Evolutionary conservation across 2,329 filamentous ascomycete genomes (phyloP).

Genomic region (Ophiostoma sp.): DNA sequence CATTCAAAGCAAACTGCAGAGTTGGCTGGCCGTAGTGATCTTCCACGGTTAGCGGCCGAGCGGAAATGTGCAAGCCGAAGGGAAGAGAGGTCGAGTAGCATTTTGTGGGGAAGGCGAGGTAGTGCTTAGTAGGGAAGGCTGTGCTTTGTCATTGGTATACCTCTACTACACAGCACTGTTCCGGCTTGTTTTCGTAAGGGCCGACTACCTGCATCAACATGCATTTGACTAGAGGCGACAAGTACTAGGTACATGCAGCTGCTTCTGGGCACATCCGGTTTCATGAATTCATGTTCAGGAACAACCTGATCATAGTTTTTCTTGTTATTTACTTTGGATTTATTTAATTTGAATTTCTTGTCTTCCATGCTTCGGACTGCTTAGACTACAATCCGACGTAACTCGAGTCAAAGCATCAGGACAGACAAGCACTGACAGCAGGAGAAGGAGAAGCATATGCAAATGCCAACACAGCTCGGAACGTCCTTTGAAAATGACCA

Average conservation of each 20-base stretch:
- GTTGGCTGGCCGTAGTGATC: not conserved
- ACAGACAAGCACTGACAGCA: not conserved
- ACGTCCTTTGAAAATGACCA: not conserved
- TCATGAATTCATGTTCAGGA: conserved; percentile 10
- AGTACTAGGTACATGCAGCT: conserved; percentile 10
- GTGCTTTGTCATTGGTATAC: not conserved
- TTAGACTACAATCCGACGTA: not conserved
- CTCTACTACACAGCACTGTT: not conserved
- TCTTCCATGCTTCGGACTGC: not conserved
- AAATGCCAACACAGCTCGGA: not conserved
- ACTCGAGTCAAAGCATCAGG: not conserved
- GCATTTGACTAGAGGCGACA: not conserved
- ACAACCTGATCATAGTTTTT: not conserved
- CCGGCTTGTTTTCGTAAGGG: conserved; percentile 20
- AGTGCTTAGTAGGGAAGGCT: not conserved
- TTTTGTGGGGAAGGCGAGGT: conserved; percentile 21
- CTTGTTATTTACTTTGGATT: not conserved
- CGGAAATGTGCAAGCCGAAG: conserved; percentile 17
- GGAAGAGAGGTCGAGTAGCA: conserved; percentile 10
- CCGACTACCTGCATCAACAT: not conserved
- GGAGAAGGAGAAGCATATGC: not conserved
- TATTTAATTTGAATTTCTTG: not conserved
- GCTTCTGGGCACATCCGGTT: not conserved
- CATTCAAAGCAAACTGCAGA: not conserved
- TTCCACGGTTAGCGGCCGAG: conserved; percentile 19